Conservation (phyloP, 305 asterid genomes). For the Fraxinus sp. region DNA sequence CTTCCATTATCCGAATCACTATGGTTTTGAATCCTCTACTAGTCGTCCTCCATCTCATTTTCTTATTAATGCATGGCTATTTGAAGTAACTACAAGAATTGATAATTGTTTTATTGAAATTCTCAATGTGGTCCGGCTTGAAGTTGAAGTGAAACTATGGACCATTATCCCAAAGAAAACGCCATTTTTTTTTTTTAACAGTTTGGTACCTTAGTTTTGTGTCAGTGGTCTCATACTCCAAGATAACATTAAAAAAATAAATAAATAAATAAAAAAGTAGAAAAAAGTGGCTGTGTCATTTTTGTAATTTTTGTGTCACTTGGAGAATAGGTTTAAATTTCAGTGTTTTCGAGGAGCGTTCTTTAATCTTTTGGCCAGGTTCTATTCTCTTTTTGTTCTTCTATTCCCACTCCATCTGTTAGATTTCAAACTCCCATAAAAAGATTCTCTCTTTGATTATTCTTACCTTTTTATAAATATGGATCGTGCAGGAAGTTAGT, state of each 20-base stretch:
- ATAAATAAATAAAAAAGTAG: no score
- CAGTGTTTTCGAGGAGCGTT: not conserved
- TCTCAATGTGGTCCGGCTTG: not conserved
- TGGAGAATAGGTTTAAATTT: not conserved
- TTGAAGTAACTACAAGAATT: not conserved
- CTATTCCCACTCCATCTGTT: conserved; percentile 10
- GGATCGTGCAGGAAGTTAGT: not conserved
- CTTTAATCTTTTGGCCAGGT: not conserved
- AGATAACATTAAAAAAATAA: not conserved
- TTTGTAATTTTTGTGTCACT: not conserved
- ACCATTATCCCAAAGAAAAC: not conserved
- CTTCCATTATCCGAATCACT: not conserved
- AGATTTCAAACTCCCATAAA: conserved; percentile 33
- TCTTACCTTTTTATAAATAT: not conserved
- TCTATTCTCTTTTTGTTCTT: conserved; percentile 21
- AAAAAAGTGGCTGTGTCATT: not conserved
- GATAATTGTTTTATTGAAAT: not conserved
- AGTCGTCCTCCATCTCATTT: not conserved
- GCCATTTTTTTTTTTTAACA: not conserved
- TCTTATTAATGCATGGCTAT: not conserved
- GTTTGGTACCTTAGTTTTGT: not conserved
- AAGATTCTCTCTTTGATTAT: conserved; percentile 24
- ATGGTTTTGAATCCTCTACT: not conserved
- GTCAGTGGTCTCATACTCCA: not conserved
- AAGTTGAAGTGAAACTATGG: not conserved